phyloP scores from a whole-genome alignment of 202 grass and related monocot genomes.

The Schoenoplectus tabernaemontani region DNA sequence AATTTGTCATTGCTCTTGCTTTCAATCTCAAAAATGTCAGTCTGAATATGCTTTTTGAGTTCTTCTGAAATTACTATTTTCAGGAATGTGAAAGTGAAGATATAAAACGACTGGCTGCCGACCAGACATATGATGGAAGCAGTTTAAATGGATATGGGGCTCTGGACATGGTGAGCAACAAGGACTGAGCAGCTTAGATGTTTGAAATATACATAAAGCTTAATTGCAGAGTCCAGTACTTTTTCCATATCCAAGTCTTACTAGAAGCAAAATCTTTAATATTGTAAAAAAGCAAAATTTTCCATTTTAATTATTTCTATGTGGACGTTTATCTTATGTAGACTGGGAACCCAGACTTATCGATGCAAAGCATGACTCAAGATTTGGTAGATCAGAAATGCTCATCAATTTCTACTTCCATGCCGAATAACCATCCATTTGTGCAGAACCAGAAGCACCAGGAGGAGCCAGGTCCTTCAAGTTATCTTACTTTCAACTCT shows the following conservation, averaged over 20 bases:
- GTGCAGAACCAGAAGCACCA: conserved; percentile 32
- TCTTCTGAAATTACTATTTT: background rate
- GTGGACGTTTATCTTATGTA: conserved; percentile 21
- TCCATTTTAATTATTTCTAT: background rate
- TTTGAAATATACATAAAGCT: conserved; percentile 4
- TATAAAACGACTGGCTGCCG: conserved; percentile 34
- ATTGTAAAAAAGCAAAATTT: no score
- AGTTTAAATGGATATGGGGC: conserved; percentile 24
- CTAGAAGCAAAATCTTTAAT: background rate
- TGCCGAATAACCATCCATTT: conserved; percentile 34
- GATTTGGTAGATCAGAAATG: conserved; percentile 40
- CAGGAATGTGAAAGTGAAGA: conserved; percentile 47
- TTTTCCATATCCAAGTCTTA: background rate
- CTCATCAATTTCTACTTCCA: conserved; percentile 38
- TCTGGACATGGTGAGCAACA: conserved; percentile 52
- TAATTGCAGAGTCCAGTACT: background rate
- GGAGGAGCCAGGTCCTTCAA: conserved; percentile 47
- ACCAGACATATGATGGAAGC: conserved; percentile 32
- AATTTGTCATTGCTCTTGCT: background rate
- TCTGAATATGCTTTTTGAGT: background rate
- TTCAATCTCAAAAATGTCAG: background rate
- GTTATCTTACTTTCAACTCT: conserved; percentile 54
- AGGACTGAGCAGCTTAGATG: background rate
- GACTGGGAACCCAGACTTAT: conserved; percentile 38
- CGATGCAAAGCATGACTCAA: conserved; percentile 33